Evolutionary conservation across 495 filamentous ascomycete genomes (phyloP), one percentile per base, ranked within the genome.

Genomic region (Lepidopterella palustris): DNA sequence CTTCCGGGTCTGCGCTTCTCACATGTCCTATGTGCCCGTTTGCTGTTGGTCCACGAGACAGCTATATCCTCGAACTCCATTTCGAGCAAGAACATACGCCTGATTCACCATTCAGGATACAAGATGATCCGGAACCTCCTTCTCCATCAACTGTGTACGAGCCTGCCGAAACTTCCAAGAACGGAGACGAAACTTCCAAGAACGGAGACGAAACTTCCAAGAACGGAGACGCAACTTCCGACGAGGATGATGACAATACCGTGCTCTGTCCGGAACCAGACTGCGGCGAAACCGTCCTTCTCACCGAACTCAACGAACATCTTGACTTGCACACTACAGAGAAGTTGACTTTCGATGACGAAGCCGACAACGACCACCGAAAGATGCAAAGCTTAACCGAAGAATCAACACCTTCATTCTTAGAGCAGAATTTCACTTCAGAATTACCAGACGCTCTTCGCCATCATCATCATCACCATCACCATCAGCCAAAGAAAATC

Each of bases 261-360:
- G 76, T 84, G 42, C 76, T 84, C 50, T 96, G 92, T 63, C 83
- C 87, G 0, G 74, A 82, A 8, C 78, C 83, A 11, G 81, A 80
- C n/a, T 95, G 90, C 70, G 86, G 85, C 21, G 88, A 95, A 66
- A 69, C 77, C 18, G 71, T 92, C 45, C 72, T 80, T 27, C 69
- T 80, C 13, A 67, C 73, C 2, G 83, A 89, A 60, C 71, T 93
- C 31, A 80, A 87, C 24, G 82, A 78, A 31, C 90, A 95, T 69
- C 72, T 90, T 35, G 87, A 91, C 68, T 73, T 91, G 50, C 90
- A 96, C 72, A 68, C 74, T 35, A 79, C 82, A 29, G 87, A 89
- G 67, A 72, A 73, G 11, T 72, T 81, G 51, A 74, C 73, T 9
- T 71, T 79, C 53, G 81, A 80, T 20, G 79, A 82, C 48, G 68